These are phyloP conservation scores for Blastocystis sp. DNA, from an alignment of 352 stramenopile species.

Conservation along the genomic window DNA sequence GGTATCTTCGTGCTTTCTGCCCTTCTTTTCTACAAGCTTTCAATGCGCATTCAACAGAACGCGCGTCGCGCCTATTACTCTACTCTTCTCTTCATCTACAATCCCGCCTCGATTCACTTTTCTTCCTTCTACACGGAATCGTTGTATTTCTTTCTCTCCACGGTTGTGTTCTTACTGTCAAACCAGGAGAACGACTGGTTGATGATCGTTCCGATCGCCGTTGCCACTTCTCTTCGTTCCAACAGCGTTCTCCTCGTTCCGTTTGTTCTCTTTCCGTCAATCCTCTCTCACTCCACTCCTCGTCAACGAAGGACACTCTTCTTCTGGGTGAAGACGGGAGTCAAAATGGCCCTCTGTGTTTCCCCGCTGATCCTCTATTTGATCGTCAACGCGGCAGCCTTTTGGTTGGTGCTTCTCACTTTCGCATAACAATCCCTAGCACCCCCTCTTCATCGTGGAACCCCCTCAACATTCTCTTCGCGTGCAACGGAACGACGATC, in stretches of 20 bases:
- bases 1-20: neutral
- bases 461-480: neutral
- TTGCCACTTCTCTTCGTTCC: neutral
- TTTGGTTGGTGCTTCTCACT: too few species aligned
- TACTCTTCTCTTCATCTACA: conserved; percentile 33
- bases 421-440: too few species aligned
- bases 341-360: neutral
- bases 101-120: conserved; percentile 2
- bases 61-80: neutral
- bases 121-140: conserved; percentile 12
- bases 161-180: neutral
- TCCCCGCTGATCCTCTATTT: neutral
- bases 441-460: neutral
- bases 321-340: neutral
- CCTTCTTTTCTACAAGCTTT: neutral
- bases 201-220: neutral
- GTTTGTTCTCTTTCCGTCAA: neutral
- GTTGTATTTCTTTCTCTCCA: neutral
- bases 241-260: conserved; percentile 23
- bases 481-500: neutral
- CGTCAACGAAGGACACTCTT: neutral
- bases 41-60: neutral
- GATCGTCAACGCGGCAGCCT: too few species aligned
- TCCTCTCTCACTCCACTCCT: neutral
- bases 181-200: too few species aligned